Evolutionary conservation across 2,329 filamentous ascomycete species (phyloP).

Genomic region (Ophiostoma perfectum): DNA sequence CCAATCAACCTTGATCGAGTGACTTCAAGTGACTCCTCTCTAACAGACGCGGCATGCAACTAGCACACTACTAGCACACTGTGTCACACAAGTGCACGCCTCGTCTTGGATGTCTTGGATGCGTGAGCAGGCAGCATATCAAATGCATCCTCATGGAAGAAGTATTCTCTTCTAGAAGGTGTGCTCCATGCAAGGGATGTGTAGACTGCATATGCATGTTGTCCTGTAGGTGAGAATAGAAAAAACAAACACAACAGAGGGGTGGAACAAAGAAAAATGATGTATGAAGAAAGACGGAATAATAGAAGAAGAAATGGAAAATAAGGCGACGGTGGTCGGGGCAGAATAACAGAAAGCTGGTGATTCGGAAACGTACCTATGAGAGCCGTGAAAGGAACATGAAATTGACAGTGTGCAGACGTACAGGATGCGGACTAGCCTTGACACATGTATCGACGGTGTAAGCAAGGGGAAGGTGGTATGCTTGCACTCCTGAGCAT

Average conservation of each 20-base stretch:
- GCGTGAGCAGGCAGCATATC: background rate
- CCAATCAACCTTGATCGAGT: slow-evolving; percentile 1
- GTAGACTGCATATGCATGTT: background rate
- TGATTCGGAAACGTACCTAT: background rate
- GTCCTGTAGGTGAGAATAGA: slow-evolving; percentile 11
- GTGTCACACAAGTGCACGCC: background rate
- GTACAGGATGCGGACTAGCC: background rate
- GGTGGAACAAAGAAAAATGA: background rate
- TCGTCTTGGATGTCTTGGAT: too few species aligned
- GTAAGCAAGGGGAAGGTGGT: background rate
- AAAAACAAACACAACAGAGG: background rate
- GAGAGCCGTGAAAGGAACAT: background rate
- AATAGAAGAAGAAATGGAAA: background rate
- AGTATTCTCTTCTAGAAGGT: background rate
- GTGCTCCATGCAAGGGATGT: slow-evolving; percentile 8
- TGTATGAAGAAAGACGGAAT: background rate
- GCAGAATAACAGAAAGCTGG: background rate
- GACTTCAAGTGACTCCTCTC: background rate
- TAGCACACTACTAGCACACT: background rate
- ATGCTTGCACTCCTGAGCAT: background rate
- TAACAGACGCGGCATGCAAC: background rate
- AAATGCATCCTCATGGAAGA: background rate
- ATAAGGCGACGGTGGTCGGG: background rate
- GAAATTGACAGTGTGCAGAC: background rate
- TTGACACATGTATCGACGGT: background rate